A percentile compares a stretch with the other conserved stretches of the same genome.
Conservation (phyloP, 805 yeast species). For the Saturnispora mendoncae region DNA sequence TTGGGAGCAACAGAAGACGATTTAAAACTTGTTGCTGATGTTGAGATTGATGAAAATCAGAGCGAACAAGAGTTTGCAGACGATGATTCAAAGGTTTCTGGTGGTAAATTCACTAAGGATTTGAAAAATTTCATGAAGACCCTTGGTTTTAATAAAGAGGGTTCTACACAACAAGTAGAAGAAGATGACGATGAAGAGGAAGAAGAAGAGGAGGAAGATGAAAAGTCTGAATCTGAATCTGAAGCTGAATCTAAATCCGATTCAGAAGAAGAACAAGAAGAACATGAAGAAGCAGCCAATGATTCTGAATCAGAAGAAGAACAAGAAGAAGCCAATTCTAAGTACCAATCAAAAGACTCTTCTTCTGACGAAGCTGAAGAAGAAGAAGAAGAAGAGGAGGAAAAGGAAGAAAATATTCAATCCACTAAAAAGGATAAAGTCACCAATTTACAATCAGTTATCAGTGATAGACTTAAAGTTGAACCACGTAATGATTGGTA, state of each 20-base stretch:
- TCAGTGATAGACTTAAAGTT: conserved; percentile 46
- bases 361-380: conserved; percentile 22
- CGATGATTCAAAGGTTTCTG: conserved; percentile 33
- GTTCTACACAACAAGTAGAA: conserved; percentile 29
- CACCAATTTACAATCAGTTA: conserved; percentile 38
- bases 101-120: conserved; percentile 42
- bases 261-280: conserved; percentile 26
- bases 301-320: conserved; percentile 16
- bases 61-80: conserved; percentile 46
- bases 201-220: conserved; percentile 29
- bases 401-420: conserved; percentile 21
- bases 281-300: conserved; percentile 19
- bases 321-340: conserved; percentile 27
- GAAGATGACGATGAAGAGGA: conserved; percentile 32
- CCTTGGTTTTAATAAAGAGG: conserved; percentile 48
- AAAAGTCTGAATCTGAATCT: conserved; percentile 28
- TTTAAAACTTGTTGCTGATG: conserved; percentile 48
- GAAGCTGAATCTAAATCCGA: conserved; percentile 23
- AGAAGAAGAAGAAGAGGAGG: conserved; percentile 29
- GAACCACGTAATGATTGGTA: conserved; percentile 73
- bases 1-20: conserved; percentile 87
- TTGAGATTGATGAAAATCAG: conserved; percentile 35
- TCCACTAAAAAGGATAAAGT: conserved; percentile 25
- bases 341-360: conserved; percentile 26
- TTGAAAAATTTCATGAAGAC: conserved; percentile 53